Evolutionary conservation across 306 rosid genomes (phyloP).

Genomic region (Gastrolobium villosum): DNA sequence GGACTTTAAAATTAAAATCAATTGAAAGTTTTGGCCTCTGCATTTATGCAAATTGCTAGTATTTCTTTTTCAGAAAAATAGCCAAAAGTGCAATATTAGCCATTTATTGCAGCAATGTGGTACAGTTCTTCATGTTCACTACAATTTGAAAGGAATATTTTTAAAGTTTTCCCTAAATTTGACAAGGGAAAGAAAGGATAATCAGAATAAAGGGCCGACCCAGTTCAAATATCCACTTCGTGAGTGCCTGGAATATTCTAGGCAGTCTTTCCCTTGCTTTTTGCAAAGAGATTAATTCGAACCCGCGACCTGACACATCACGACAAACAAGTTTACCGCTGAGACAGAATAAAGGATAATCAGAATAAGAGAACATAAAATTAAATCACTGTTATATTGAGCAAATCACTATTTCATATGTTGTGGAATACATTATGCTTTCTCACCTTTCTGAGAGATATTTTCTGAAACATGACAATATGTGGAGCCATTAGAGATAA

Average conservation of each 20-base stretch:
- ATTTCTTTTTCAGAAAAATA: background rate
- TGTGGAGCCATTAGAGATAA: slow-evolving; percentile 1
- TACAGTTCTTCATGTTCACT: slow-evolving; percentile 15
- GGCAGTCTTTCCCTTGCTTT: no score
- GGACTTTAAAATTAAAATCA: slow-evolving; percentile 41
- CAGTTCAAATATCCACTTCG: no score
- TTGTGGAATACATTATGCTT: background rate
- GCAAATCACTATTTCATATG: background rate
- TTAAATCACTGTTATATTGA: slow-evolving; percentile 1
- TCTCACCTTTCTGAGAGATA: slow-evolving; percentile 23
- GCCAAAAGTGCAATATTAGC: background rate
- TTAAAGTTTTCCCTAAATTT: background rate
- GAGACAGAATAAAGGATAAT: no score
- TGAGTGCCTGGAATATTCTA: no score
- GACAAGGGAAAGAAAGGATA: background rate
- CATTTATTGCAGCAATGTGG: background rate
- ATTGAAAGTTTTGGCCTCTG: slow-evolving; percentile 7
- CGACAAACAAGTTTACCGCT: no score
- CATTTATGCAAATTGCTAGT: slow-evolving; percentile 21
- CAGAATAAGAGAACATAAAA: slow-evolving; percentile 8
- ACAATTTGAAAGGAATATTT: slow-evolving; percentile 3
- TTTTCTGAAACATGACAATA: slow-evolving; percentile 32
- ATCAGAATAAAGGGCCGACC: no score
- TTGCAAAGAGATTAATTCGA: no score
- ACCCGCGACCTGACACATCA: no score